phyloP scores from a whole-genome alignment of 805 yeast genomes.

The Clavispora carvajalis region DNA sequence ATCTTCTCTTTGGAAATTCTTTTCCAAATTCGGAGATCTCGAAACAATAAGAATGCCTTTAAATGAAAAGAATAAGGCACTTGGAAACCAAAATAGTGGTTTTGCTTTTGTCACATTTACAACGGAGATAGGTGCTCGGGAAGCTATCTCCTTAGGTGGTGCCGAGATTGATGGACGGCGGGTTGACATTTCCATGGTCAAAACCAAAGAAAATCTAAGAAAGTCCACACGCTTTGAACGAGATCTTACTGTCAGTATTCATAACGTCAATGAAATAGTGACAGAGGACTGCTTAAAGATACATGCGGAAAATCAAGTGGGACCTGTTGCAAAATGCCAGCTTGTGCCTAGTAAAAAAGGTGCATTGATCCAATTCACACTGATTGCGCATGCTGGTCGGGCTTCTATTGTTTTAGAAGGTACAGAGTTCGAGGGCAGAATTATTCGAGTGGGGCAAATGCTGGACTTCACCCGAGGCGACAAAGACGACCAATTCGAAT shows the following conservation, averaged over 20 bases:
- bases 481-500: too few species aligned
- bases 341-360: conserved; percentile 42
- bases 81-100: conserved; percentile 46
- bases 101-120: conserved; percentile 59
- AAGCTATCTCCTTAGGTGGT: conserved; percentile 41
- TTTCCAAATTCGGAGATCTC: conserved; percentile 47
- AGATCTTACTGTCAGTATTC: conserved; percentile 16
- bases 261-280: conserved; percentile 29
- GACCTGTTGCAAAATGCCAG: conserved; percentile 36
- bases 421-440: conserved; percentile 27
- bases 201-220: conserved; percentile 19
- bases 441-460: conserved; percentile 9
- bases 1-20: conserved; percentile 32
- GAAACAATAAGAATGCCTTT: conserved; percentile 50
- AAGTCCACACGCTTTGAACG: conserved; percentile 14
- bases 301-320: conserved; percentile 22
- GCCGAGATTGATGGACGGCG: conserved; percentile 40
- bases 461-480: conserved; percentile 8
- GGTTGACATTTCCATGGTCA: conserved; percentile 47
- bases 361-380: conserved; percentile 46
- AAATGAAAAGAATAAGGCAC: conserved; percentile 23
- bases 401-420: conserved; percentile 43
- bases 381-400: conserved; percentile 44
- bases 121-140: conserved; percentile 38
- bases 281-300: conserved; percentile 28